Evolutionary conservation across 495 filamentous ascomycete species (phyloP), one percentile per base, ranked within the genome.

Genomic region (Neurospora sp.): DNA sequence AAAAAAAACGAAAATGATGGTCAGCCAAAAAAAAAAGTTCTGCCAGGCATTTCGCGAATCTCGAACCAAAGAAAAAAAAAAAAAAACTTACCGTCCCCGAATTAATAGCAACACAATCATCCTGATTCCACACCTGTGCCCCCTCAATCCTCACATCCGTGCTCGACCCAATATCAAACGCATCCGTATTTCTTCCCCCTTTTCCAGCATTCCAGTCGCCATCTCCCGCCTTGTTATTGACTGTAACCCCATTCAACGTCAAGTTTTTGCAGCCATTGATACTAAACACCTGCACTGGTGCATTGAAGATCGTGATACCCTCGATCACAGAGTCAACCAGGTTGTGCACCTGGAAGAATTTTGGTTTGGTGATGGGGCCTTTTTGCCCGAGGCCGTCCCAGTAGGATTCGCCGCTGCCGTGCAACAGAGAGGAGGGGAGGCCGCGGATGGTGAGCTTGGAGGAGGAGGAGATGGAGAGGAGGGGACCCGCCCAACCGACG

Each of bases 71-170:
- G 3, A 35, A 35, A 5, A 35, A 35, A 4, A 35, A 35, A 35
- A 35, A 5, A 53, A 53, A 72, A 20, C 73, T 10, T 61, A 74
- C 76, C 0, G 80, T 84, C 69, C 89, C 89, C 1, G 86, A 89
- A 80, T 89, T 90, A 76, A 91, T 78, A 20, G 88, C 89, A 12
- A 91, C 76, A 74, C 89, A 91, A 78, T 90, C 89, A 71, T 90
- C 88, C 80, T 90, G 89, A 77, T 87, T 90, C 73, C 86, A 83
- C 4, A 91, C 84, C 39, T 77, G 86, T 8, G 87, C 86, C n/a
- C 83, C 83, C 27, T 78, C 79, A 75, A 91, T 90, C 44, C 82
- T 86, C 20, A 90, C 81, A 17, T 83, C 81, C 44, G 79, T 83
- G 31, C 78, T 82, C 14, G 79, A 79, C 68, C 88, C 84, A 73